phyloP scores from a whole-genome alignment of 2,329 filamentous ascomycete species.

The Colletotrichum phormii region DNA sequence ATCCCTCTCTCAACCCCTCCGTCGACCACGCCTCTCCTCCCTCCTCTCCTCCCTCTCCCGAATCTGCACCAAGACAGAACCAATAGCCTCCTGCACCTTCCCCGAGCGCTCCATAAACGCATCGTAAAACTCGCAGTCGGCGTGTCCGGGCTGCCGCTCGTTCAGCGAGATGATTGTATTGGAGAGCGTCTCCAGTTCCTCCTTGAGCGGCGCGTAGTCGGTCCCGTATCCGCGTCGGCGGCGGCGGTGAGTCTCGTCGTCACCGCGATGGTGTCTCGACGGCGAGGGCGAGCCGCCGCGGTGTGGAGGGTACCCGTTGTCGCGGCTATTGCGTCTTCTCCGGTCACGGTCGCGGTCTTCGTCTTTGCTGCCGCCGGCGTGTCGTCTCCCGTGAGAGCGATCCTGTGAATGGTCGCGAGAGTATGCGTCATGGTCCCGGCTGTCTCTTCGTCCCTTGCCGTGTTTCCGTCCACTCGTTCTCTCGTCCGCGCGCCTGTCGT shows the following conservation, averaged over 20 bases:
- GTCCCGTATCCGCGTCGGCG: constrained; percentile 14
- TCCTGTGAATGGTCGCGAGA: constrained; percentile 13
- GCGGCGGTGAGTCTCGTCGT: background rate
- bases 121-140: constrained; percentile 36
- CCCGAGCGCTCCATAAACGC: constrained; percentile 33
- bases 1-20: background rate
- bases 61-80: constrained; percentile 25
- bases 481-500: background rate
- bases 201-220: constrained; percentile 23
- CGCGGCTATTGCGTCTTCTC: background rate
- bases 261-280: background rate
- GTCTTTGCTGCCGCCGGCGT: background rate
- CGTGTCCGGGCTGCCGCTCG: constrained; percentile 29
- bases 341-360: background rate
- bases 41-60: constrained; percentile 34
- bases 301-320: background rate
- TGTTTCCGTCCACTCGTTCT: background rate
- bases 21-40: constrained; percentile 18
- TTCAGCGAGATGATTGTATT: constrained; percentile 32
- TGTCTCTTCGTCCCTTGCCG: background rate
- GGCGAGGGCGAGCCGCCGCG: background rate
- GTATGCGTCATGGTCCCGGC: background rate
- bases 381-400: background rate
- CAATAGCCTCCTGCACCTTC: constrained; percentile 32
- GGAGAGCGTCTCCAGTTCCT: constrained; percentile 31